phyloP scores from a whole-genome alignment of 306 rosid species.

The Lathyrus oleraceus region DNA sequence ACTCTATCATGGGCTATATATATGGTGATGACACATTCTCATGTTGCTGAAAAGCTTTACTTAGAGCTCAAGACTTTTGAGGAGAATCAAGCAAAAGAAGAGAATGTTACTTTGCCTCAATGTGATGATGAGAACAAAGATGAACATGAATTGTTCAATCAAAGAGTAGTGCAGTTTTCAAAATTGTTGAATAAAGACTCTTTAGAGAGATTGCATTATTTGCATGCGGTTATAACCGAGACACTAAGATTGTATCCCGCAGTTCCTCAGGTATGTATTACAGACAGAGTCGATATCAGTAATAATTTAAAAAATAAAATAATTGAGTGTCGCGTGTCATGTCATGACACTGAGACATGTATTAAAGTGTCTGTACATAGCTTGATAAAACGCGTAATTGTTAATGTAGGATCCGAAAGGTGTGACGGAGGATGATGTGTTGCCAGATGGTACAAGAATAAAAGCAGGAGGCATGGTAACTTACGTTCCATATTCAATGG shows the following conservation, averaged over 20 bases:
- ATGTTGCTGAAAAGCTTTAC: slow-evolving; percentile 73
- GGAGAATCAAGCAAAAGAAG: slow-evolving; percentile 63
- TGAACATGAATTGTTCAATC: slow-evolving; percentile 59
- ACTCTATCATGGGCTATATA: slow-evolving; percentile 94
- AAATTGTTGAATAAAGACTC: slow-evolving; percentile 66
- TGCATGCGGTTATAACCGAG: slow-evolving; percentile 92
- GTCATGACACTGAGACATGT: too few species aligned
- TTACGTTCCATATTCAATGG: slow-evolving; percentile 96
- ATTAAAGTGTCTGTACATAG: too few species aligned
- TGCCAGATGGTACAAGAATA: slow-evolving; percentile 88
- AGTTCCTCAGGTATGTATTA: slow-evolving; percentile 85
- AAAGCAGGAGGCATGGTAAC: slow-evolving; percentile 99
- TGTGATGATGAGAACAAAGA: slow-evolving; percentile 64
- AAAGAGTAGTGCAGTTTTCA: slow-evolving; percentile 63
- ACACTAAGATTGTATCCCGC: slow-evolving; percentile 90
- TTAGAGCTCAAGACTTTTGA: slow-evolving; percentile 69
- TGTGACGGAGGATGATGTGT: slow-evolving; percentile 75
- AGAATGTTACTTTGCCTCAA: slow-evolving; percentile 45
- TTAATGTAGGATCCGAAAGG: slow-evolving; percentile 80
- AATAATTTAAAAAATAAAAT: too few species aligned
- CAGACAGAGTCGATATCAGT: too few species aligned
- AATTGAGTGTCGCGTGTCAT: too few species aligned
- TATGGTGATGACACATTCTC: slow-evolving; percentile 70
- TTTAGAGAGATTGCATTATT: slow-evolving; percentile 59
- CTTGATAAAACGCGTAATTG: neutral